Conservation (phyloP, 495 filamentous ascomycete species). For the Neurospora sp. region DNA sequence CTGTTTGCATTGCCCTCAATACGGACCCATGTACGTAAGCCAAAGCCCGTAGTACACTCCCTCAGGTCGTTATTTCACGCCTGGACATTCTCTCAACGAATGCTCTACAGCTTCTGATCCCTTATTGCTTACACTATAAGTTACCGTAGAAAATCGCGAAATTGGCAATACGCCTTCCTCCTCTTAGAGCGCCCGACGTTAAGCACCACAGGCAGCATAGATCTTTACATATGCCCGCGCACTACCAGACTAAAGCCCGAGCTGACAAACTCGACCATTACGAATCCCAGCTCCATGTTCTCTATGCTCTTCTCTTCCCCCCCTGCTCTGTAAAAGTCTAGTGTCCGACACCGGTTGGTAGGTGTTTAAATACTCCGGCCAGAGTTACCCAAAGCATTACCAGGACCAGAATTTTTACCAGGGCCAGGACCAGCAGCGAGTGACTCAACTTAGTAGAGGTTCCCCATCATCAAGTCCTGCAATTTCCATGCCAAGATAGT, state of each 20-base stretch:
- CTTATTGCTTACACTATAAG: too few relatives aligned
- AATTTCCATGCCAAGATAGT: not conserved
- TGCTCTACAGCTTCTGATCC: too few relatives aligned
- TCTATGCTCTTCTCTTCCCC: not conserved
- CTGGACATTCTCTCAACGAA: too few relatives aligned
- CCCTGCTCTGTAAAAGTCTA: not conserved
- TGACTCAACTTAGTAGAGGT: not conserved
- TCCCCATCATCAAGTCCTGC: not conserved
- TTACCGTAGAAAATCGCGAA: too few relatives aligned
- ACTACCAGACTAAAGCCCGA: not conserved
- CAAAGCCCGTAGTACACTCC: too few relatives aligned
- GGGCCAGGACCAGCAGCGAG: not conserved
- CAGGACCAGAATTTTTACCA: not conserved
- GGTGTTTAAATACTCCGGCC: not conserved
- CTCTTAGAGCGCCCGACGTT: too few relatives aligned
- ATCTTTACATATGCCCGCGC: too few relatives aligned
- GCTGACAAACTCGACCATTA: not conserved
- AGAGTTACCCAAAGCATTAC: not conserved
- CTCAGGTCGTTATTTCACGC: too few relatives aligned
- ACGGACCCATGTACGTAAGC: too few relatives aligned
- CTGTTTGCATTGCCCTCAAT: too few relatives aligned
- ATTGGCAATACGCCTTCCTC: too few relatives aligned
- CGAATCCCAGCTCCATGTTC: not conserved
- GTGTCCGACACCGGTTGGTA: not conserved
- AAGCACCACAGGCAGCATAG: too few relatives aligned